A percentile compares a stretch with the other conserved stretches of the same genome.
Evolutionary conservation across 345 rosid species (phyloP).

Genomic region (Camelina sativa): DNA sequence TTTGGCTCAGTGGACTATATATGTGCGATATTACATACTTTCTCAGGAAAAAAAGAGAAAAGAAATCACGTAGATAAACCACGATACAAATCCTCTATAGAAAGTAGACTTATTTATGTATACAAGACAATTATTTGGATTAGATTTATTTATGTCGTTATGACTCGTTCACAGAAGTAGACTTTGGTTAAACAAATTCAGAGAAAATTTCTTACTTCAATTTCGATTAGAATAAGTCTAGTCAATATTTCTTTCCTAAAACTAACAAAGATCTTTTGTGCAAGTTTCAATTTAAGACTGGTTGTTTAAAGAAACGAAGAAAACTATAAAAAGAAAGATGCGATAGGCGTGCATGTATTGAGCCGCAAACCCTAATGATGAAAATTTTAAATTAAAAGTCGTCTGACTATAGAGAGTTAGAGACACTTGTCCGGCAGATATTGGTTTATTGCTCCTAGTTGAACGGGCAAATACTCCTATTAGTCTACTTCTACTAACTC

Average conservation of each 20-base stretch:
- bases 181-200: constrained; percentile 17
- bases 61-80: constrained; percentile 10
- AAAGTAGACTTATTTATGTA: background rate
- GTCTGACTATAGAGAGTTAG: constrained; percentile 29
- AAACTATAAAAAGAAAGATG: constrained; percentile 20
- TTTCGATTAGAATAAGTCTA: constrained; percentile 10
- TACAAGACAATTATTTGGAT: background rate
- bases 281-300: constrained; percentile 22
- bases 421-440: background rate
- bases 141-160: background rate
- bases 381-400: constrained; percentile 26
- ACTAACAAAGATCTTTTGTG: background rate
- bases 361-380: constrained; percentile 46
- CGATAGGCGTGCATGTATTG: constrained; percentile 45
- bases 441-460: constrained; percentile 26
- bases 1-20: constrained; percentile 35
- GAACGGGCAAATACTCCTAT: constrained; percentile 36
- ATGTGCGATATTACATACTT: constrained; percentile 10
- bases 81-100: background rate
- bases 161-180: constrained; percentile 35
- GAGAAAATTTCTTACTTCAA: background rate
- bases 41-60: background rate
- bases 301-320: background rate
- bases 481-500: constrained; percentile 33
- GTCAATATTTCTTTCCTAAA: constrained; percentile 27